phyloP scores from a whole-genome alignment of 202 grass and related monocot genomes.

The Zoysia matrella region DNA sequence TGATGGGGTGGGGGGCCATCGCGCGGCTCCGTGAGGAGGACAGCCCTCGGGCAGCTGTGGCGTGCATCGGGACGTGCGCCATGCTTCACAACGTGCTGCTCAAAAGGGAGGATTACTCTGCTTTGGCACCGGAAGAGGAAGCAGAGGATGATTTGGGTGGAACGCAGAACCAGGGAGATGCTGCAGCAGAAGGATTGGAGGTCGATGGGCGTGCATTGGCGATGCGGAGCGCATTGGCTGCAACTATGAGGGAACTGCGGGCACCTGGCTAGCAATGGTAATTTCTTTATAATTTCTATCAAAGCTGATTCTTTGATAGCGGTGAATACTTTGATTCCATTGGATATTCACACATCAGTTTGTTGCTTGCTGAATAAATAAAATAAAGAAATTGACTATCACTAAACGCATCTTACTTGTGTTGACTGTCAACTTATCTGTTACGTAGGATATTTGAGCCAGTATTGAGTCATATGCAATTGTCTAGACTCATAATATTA shows the following conservation, averaged over 20 bases:
- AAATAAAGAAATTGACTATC: not conserved
- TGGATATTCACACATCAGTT: constrained; percentile 34
- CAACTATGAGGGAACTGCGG: constrained; percentile 22
- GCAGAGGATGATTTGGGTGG: not conserved
- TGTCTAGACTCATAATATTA: too few relatives aligned
- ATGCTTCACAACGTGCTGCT: constrained; percentile 88
- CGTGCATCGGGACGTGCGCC: constrained; percentile 75
- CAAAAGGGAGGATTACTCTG: constrained; percentile 66
- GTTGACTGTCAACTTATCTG: not conserved
- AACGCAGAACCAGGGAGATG: constrained; percentile 23
- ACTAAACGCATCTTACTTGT: not conserved
- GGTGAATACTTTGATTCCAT: constrained; percentile 42
- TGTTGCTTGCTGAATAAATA: constrained; percentile 44
- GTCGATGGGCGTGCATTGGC: constrained; percentile 41
- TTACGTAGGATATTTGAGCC: too few relatives aligned
- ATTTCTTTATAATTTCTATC: constrained; percentile 41
- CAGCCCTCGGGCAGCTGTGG: constrained; percentile 52
- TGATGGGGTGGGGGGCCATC: constrained; percentile 75
- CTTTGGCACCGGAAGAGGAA: constrained; percentile 51
- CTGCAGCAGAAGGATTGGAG: constrained; percentile 30
- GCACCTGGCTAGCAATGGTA: constrained; percentile 34
- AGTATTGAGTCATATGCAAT: too few relatives aligned
- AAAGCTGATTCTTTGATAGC: constrained; percentile 54
- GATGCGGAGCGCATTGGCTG: not conserved
- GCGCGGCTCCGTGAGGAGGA: constrained; percentile 61